Percentiles rank a stretch among this genome's conserved stretches.
These are phyloP conservation scores for Albizia julibrissin DNA, from an alignment of 306 rosid genomes.

Conservation along the genomic window DNA sequence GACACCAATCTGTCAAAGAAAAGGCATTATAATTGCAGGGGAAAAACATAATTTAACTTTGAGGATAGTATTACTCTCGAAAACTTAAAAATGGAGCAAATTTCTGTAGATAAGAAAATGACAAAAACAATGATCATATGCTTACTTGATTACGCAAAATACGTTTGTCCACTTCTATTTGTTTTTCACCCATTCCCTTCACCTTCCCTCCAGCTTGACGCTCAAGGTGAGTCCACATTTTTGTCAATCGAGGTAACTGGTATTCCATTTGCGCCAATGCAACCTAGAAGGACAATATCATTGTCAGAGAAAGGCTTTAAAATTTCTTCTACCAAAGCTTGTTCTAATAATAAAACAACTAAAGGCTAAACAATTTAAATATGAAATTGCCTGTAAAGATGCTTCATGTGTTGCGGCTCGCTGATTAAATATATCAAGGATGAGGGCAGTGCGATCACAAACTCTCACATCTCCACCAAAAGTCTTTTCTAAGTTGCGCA, in stretches of 20 bases:
- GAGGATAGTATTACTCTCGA: constrained; percentile 13
- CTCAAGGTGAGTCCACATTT: constrained; percentile 99
- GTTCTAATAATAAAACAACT: constrained; percentile 20
- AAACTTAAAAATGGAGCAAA: constrained; percentile 20
- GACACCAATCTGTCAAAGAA: constrained; percentile 71
- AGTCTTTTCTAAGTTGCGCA: constrained; percentile 88
- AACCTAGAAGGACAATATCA: constrained; percentile 56
- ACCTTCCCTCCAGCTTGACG: constrained; percentile 98
- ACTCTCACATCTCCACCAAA: constrained; percentile 97
- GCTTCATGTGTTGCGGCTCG: constrained; percentile 99
- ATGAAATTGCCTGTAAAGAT: constrained; percentile 71
- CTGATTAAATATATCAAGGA: constrained; percentile 95
- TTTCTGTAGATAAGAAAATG: constrained; percentile 3
- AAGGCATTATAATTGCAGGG: constrained; percentile 13
- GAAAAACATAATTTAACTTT: background rate
- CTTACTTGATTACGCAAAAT: constrained; percentile 93
- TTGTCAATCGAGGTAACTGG: constrained; percentile 92
- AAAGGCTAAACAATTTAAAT: constrained; percentile 17
- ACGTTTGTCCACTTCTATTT: constrained; percentile 97
- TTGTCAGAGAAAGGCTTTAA: constrained; percentile 26
- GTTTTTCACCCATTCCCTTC: constrained; percentile 99
- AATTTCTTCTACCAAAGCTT: constrained; percentile 26
- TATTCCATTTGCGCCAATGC: constrained; percentile 98
- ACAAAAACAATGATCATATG: constrained; percentile 17
- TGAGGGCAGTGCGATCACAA: constrained; percentile 92